Evolutionary conservation across 2,329 filamentous ascomycete genomes (phyloP).

Genomic region (Phoma sp.): DNA sequence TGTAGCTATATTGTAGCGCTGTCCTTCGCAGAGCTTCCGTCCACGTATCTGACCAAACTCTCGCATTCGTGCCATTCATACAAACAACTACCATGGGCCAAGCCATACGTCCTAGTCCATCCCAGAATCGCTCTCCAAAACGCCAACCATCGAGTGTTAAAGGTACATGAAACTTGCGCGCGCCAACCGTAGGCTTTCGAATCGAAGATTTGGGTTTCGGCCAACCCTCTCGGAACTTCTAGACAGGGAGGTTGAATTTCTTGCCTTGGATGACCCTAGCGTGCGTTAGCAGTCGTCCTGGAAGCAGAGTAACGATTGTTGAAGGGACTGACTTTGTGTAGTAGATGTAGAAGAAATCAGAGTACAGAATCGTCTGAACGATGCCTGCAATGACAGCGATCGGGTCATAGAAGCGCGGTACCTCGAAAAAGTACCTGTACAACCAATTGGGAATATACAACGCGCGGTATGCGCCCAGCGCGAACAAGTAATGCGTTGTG

Average conservation of each 20-base stretch:
- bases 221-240: slow-evolving; percentile 21
- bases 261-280: slow-evolving; percentile 59
- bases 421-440: slow-evolving; percentile 83
- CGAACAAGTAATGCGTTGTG: slow-evolving; percentile 96
- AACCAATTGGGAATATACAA: slow-evolving; percentile 99
- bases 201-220: not conserved
- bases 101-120: not conserved
- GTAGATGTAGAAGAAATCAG: slow-evolving; percentile 99
- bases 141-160: slow-evolving; percentile 14
- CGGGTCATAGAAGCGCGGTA: slow-evolving; percentile 72
- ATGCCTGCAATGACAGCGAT: slow-evolving; percentile 89
- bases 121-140: slow-evolving; percentile 7
- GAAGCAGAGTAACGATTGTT: not conserved
- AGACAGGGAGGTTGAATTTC: slow-evolving; percentile 62
- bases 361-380: slow-evolving; percentile 93
- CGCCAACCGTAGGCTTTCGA: slow-evolving; percentile 6
- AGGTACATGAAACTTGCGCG: slow-evolving; percentile 18
- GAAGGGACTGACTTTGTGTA: slow-evolving; percentile 77
- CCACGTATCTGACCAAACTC: not conserved
- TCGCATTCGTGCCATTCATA: slow-evolving; percentile 1
- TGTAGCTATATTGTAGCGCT: not conserved
- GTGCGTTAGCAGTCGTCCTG: slow-evolving; percentile 17
- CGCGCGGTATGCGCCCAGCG: slow-evolving; percentile 86
- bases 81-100: slow-evolving; percentile 3
- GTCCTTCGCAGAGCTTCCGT: not conserved